Conservation (phyloP, 1,139 yeast genomes). For the Suhomyces maxii region DNA sequence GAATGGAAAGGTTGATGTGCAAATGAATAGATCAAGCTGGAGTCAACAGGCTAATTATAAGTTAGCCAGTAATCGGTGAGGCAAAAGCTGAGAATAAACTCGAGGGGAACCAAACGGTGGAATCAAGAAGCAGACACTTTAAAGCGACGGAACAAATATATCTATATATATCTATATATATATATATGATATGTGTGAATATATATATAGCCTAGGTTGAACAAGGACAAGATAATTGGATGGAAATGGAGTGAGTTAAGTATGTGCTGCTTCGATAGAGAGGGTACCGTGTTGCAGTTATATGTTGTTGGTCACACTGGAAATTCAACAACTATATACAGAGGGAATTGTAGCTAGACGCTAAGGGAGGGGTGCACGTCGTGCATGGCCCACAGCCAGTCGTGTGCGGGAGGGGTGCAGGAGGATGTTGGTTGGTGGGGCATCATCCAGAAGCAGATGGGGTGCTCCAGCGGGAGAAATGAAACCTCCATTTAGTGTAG, state of each 20-base stretch:
- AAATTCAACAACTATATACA: slow-evolving; percentile 5
- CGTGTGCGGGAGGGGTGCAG: slow-evolving; percentile 1
- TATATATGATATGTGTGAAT: too few species aligned
- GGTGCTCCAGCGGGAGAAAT: background rate
- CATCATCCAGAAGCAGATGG: background rate
- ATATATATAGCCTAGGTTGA: too few species aligned
- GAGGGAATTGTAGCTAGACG: slow-evolving; percentile 4
- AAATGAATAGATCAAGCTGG: background rate
- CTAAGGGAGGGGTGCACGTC: slow-evolving; percentile 5
- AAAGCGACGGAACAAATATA: too few species aligned
- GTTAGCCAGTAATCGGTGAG: too few species aligned
- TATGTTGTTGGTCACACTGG: slow-evolving; percentile 1
- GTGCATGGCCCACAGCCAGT: slow-evolving; percentile 3
- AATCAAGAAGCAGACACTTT: too few species aligned
- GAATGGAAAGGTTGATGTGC: background rate
- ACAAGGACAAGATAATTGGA: background rate
- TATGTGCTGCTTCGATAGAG: background rate
- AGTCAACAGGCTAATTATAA: too few species aligned
- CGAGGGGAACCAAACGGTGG: too few species aligned
- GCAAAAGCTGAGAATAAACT: too few species aligned
- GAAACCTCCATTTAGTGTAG: background rate
- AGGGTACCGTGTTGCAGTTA: background rate
- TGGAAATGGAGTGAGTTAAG: background rate
- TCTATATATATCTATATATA: too few species aligned
- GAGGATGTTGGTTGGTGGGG: background rate